These are phyloP conservation scores for Hericium erinaceus DNA, from an alignment of 768 basidiomycete genomes.

Conservation along the genomic window DNA sequence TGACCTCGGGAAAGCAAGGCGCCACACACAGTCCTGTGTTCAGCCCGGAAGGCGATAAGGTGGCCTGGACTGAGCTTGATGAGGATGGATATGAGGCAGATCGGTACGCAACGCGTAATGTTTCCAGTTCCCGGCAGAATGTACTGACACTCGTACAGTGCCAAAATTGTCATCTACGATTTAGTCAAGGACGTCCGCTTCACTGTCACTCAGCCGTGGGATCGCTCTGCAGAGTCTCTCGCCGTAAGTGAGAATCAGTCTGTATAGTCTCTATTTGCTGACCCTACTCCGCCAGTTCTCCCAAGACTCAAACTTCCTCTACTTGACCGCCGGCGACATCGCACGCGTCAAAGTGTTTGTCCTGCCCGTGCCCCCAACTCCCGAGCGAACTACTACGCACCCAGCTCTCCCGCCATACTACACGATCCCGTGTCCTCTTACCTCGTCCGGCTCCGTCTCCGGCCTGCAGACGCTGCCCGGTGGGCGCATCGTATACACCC, in stretches of 20 bases:
- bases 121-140: not conserved
- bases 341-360: slow-evolving; percentile 70
- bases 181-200: slow-evolving; percentile 55
- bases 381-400: slow-evolving; percentile 40
- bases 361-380: slow-evolving; percentile 58
- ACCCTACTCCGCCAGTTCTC: slow-evolving; percentile 48
- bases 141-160: slow-evolving; percentile 27
- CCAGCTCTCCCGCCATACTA: slow-evolving; percentile 37
- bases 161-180: slow-evolving; percentile 75
- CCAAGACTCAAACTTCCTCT: slow-evolving; percentile 55
- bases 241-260: slow-evolving; percentile 32
- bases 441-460: slow-evolving; percentile 45
- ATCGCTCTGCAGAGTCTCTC: slow-evolving; percentile 61
- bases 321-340: slow-evolving; percentile 68
- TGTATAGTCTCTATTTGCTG: not conserved
- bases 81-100: slow-evolving; percentile 88
- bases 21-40: slow-evolving; percentile 72
- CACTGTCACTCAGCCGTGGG: slow-evolving; percentile 78
- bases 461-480: slow-evolving; percentile 52
- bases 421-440: slow-evolving; percentile 48
- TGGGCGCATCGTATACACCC: slow-evolving; percentile 60
- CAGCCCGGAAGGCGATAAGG: slow-evolving; percentile 54
- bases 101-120: slow-evolving; percentile 33
- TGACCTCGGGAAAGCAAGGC: slow-evolving; percentile 81
- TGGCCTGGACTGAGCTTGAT: slow-evolving; percentile 83